A percentile compares a stretch with the other conserved stretches of the same genome.
phyloP scores from a whole-genome alignment of 345 rosid genomes.

The Iberis pinnata region DNA sequence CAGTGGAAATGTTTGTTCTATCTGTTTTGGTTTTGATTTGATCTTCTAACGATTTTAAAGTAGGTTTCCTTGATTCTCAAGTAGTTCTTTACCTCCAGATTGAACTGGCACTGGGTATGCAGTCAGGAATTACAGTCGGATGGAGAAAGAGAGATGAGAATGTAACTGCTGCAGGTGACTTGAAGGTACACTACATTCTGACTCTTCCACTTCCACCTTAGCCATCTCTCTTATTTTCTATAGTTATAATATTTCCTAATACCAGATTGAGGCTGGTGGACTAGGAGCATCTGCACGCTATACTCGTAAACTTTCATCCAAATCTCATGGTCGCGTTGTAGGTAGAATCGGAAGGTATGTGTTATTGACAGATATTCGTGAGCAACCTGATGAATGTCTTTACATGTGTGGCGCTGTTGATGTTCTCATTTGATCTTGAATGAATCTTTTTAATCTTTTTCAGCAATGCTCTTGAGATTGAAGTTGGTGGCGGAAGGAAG shows the following conservation, averaged over 20 bases:
- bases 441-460: background rate
- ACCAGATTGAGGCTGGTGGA: slow-evolving; percentile 68
- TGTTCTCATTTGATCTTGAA: slow-evolving; percentile 2
- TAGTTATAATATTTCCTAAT: slow-evolving; percentile 10
- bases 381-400: background rate
- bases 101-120: slow-evolving; percentile 66
- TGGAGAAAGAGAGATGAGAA: slow-evolving; percentile 80
- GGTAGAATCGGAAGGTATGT: slow-evolving; percentile 76
- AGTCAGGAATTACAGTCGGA: slow-evolving; percentile 72
- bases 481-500: slow-evolving; percentile 92
- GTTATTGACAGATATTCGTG: slow-evolving; percentile 8
- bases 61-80: slow-evolving; percentile 7
- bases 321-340: slow-evolving; percentile 75
- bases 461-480: slow-evolving; percentile 84
- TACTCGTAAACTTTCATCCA: slow-evolving; percentile 60
- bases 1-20: slow-evolving; percentile 66
- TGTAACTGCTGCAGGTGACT: slow-evolving; percentile 64
- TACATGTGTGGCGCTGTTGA: background rate
- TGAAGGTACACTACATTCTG: slow-evolving; percentile 43
- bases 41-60: background rate
- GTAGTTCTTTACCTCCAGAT: slow-evolving; percentile 41
- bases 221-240: slow-evolving; percentile 12
- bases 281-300: slow-evolving; percentile 74
- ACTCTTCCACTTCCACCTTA: background rate
- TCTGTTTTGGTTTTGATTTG: slow-evolving; percentile 13